phyloP scores from a whole-genome alignment of 805 yeast species.

The Ogataea siamensis region DNA sequence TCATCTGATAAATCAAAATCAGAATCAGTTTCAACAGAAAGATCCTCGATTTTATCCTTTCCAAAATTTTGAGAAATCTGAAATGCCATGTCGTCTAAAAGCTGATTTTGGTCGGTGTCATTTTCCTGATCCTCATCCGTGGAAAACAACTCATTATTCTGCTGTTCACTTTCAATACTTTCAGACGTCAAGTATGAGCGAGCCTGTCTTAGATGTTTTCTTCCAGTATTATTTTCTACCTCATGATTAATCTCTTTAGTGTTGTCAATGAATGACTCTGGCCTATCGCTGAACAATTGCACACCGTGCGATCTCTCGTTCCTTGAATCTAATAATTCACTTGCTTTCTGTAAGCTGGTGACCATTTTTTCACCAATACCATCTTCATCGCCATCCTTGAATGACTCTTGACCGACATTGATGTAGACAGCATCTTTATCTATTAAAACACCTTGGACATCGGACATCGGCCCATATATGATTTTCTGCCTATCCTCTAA shows the following conservation, averaged over 20 bases:
- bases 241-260: constrained; percentile 40
- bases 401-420: constrained; percentile 55
- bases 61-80: constrained; percentile 27
- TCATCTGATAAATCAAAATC: constrained; percentile 40
- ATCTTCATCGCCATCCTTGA: constrained; percentile 35
- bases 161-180: too few relatives aligned
- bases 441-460: constrained; percentile 96
- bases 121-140: constrained; percentile 39
- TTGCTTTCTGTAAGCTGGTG: constrained; percentile 72
- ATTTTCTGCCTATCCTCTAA: constrained; percentile 91
- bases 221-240: constrained; percentile 51
- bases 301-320: constrained; percentile 52
- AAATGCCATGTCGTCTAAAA: too few relatives aligned
- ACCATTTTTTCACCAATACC: constrained; percentile 89
- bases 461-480: constrained; percentile 98
- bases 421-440: constrained; percentile 98
- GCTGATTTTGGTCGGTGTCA: too few relatives aligned
- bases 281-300: constrained; percentile 64
- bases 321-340: constrained; percentile 46
- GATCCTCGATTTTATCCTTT: too few relatives aligned
- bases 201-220: constrained; percentile 58
- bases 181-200: too few relatives aligned
- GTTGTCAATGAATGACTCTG: constrained; percentile 35
- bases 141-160: constrained; percentile 38
- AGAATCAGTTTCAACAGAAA: constrained; percentile 57